Evolutionary conservation across 257 asterid genomes (phyloP).

Genomic region (Scutellaria galericulata): DNA sequence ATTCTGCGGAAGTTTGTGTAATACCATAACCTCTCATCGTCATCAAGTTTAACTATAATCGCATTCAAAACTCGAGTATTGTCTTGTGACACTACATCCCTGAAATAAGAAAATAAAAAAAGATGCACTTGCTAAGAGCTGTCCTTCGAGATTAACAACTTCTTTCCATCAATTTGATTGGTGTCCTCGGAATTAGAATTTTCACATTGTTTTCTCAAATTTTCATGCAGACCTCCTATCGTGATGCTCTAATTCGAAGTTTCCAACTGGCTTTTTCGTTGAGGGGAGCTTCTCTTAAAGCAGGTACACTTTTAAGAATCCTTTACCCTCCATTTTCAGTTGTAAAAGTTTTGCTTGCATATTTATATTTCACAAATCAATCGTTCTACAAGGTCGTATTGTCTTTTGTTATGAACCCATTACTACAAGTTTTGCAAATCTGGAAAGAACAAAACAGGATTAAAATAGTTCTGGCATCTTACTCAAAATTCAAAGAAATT

Average conservation of each 20-base stretch:
- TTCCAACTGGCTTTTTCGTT: constrained; percentile 90
- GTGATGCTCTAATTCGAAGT: constrained; percentile 76
- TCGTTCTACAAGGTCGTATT: not conserved
- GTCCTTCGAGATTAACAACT: not conserved
- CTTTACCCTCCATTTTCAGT: not conserved
- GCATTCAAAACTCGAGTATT: not conserved
- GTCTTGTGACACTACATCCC: not conserved
- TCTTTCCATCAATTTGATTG: constrained; percentile 14
- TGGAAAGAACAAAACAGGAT: not conserved
- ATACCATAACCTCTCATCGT: not conserved
- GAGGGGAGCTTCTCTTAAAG: constrained; percentile 57
- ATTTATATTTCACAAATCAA: constrained; percentile 9
- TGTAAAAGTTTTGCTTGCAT: constrained; percentile 8
- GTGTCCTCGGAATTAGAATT: constrained; percentile 9
- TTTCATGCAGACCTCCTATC: constrained; percentile 67
- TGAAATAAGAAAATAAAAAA: too few relatives aligned
- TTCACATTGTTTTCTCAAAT: constrained; percentile 12
- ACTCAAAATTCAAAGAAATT: not conserved
- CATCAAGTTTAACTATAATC: not conserved
- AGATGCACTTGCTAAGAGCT: not conserved
- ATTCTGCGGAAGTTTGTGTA: not conserved
- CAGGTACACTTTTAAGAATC: constrained; percentile 52
- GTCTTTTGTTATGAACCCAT: not conserved
- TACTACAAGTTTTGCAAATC: not conserved
- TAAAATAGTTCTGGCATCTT: not conserved